phyloP scores from a whole-genome alignment of 2,329 filamentous ascomycete species.

The Pestalotiopsis sp. region DNA sequence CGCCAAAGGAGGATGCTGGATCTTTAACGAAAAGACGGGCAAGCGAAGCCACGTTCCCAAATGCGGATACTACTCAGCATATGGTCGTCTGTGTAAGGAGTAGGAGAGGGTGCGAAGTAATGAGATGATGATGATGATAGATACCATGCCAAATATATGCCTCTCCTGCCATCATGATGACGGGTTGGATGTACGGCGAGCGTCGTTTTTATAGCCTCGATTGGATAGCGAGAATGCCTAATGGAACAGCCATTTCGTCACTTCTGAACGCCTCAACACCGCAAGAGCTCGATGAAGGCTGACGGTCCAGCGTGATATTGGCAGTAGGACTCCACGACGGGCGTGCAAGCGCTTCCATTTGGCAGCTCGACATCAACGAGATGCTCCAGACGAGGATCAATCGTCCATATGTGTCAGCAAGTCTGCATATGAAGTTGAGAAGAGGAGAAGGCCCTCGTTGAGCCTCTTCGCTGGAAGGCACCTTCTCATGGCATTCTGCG shows the following conservation, averaged over 20 bases:
- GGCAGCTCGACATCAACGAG: background rate
- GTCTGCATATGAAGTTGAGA: constrained; percentile 6
- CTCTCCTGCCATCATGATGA: background rate
- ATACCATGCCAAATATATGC: background rate
- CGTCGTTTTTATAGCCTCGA: background rate
- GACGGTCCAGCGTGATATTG: background rate
- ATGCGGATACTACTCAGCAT: constrained; percentile 71
- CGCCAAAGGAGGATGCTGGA: constrained; percentile 77
- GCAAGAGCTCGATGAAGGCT: background rate
- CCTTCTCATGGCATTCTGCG: background rate
- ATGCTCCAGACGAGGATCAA: background rate
- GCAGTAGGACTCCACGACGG: background rate
- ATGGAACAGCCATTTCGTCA: background rate
- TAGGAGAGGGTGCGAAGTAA: background rate
- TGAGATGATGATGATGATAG: constrained; percentile 7
- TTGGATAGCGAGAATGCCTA: background rate
- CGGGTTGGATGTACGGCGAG: background rate
- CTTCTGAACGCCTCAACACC: background rate
- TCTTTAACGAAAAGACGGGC: constrained; percentile 79
- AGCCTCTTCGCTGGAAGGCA: background rate
- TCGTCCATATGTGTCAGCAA: background rate
- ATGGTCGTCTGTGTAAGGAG: constrained; percentile 51
- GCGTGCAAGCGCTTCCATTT: background rate
- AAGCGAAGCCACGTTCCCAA: constrained; percentile 72
- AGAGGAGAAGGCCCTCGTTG: constrained; percentile 6